These are phyloP conservation scores for Chaetomium sp. DNA, from an alignment of 2,329 filamentous ascomycete species.

Conservation along the genomic window DNA sequence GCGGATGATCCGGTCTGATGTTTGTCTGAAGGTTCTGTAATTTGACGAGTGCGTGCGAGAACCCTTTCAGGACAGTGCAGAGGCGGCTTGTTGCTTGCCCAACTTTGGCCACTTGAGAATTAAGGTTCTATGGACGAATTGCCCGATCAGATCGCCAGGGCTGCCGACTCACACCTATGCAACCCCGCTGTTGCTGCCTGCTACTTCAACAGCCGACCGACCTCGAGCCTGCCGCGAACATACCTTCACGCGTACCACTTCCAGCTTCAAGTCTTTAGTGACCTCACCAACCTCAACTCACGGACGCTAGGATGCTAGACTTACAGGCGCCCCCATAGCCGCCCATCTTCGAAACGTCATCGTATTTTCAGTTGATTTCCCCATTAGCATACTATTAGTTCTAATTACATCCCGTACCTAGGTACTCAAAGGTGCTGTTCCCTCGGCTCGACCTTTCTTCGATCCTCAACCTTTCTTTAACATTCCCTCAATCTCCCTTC, in stretches of 20 bases:
- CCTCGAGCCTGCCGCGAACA: too few relatives aligned
- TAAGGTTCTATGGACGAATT: too few relatives aligned
- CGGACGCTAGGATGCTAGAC: background rate
- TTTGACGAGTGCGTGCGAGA: slow-evolving; percentile 3
- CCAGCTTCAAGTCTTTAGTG: background rate
- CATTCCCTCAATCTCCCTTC: too few relatives aligned
- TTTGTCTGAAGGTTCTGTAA: background rate
- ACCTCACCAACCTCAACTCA: background rate
- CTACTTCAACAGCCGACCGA: background rate
- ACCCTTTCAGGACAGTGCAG: background rate
- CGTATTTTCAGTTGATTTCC: background rate
- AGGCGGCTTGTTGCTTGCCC: background rate
- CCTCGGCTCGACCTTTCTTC: too few relatives aligned
- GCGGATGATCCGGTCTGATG: background rate
- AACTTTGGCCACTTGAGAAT: background rate
- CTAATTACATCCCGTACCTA: too few relatives aligned
- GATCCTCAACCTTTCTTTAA: too few relatives aligned
- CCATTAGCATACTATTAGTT: too few relatives aligned
- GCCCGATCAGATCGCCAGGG: background rate
- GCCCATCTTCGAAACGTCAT: background rate
- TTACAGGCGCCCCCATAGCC: background rate
- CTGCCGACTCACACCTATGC: background rate
- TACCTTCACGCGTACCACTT: too few relatives aligned
- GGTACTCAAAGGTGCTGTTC: too few relatives aligned
- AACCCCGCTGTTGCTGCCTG: slow-evolving; percentile 22